A percentile compares a stretch with the other conserved stretches of the same genome.
Evolutionary conservation across 208 protist species (phyloP).

Genomic region (Trypanosoma vivax): DNA sequence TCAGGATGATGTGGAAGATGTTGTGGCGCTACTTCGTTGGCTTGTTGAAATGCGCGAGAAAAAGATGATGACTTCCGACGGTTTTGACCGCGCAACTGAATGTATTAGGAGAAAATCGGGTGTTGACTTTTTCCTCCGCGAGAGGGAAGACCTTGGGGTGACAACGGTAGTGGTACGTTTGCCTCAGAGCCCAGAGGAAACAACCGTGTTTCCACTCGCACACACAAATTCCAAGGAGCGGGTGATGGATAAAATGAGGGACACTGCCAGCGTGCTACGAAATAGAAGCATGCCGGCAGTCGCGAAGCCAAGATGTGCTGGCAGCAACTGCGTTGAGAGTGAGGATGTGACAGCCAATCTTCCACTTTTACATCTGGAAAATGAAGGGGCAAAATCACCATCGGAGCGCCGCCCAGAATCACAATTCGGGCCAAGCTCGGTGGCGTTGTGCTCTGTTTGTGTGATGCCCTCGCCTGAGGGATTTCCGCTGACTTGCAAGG

Average conservation of each 20-base stretch:
- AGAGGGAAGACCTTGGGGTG: background rate
- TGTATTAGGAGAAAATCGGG: conserved; percentile 4
- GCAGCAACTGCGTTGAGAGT: no score
- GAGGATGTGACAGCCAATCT: no score
- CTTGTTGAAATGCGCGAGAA: conserved; percentile 22
- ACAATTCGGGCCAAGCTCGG: no score
- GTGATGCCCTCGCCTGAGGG: no score
- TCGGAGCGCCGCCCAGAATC: no score
- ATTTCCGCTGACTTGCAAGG: no score
- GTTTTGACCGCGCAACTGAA: conserved; percentile 9
- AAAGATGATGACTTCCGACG: background rate
- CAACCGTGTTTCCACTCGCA: conserved; percentile 8
- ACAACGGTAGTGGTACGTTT: conserved; percentile 19
- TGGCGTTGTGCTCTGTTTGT: no score
- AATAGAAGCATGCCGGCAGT: no score
- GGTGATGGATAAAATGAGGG: background rate
- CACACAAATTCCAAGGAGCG: background rate
- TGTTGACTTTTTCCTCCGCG: conserved; percentile 17
- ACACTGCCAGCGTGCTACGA: background rate
- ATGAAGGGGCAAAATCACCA: no score
- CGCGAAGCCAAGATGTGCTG: no score
- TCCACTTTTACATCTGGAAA: no score
- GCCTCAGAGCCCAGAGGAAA: conserved; percentile 8
- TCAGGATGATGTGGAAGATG: conserved; percentile 26
- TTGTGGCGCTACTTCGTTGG: conserved; percentile 36